These are phyloP conservation scores for Claviceps paspali DNA, from an alignment of 2,329 filamentous ascomycete genomes.

Conservation along the genomic window DNA sequence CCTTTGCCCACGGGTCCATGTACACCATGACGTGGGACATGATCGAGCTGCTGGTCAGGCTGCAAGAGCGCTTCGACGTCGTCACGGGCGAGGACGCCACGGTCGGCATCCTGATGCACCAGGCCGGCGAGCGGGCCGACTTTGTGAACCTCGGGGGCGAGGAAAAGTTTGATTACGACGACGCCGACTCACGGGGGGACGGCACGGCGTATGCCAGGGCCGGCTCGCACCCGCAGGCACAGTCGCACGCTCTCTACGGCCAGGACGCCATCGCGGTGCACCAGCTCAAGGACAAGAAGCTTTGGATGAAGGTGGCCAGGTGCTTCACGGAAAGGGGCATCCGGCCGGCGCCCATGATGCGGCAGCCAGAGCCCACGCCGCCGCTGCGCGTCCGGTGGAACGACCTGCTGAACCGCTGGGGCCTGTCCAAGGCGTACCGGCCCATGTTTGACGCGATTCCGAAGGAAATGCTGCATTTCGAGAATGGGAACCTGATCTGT, in stretches of 20 bases:
- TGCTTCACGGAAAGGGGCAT: conserved; percentile 16
- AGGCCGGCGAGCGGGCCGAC: conserved; percentile 11
- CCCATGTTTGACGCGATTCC: conserved; percentile 13
- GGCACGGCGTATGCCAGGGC: conserved; percentile 15
- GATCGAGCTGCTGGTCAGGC: conserved; percentile 12
- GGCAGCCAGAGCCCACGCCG: conserved; percentile 3
- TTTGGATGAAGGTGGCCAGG: conserved; percentile 15
- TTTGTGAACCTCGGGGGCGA: conserved; percentile 15
- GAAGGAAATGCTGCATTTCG: conserved; percentile 8
- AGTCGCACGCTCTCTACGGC: conserved; percentile 12
- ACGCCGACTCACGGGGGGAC: conserved; percentile 13
- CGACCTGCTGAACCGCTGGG: conserved; percentile 12
- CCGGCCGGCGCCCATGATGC: conserved; percentile 8
- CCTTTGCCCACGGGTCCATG: conserved; percentile 18
- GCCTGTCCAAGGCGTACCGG: conserved; percentile 8
- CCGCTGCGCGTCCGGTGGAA: conserved; percentile 9
- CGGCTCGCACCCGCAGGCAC: conserved; percentile 11
- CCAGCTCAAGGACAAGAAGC: conserved; percentile 12
- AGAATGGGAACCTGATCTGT: conserved; percentile 11
- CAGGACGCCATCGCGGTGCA: conserved; percentile 13
- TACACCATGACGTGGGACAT: conserved; percentile 20
- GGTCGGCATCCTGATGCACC: conserved; percentile 14
- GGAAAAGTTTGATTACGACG: conserved; percentile 18
- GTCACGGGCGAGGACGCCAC: conserved; percentile 18
- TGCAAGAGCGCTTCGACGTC: conserved; percentile 13